These are phyloP conservation scores for Penicillium tannophilum DNA, from an alignment of 495 filamentous ascomycete genomes.

Conservation along the genomic window DNA sequence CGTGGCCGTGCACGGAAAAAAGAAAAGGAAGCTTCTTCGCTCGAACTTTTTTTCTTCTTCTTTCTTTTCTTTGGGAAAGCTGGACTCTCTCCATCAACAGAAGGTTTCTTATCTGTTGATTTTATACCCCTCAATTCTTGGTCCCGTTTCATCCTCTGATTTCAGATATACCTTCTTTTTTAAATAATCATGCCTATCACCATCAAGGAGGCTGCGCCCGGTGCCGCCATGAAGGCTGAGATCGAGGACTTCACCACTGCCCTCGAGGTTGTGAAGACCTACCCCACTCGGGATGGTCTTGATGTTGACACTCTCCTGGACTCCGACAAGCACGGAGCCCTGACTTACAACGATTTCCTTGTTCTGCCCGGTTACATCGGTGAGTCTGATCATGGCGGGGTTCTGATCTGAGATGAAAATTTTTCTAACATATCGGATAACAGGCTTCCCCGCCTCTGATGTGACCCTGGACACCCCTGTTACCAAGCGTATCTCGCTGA, in stretches of 20 bases:
- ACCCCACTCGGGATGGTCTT: constrained; percentile 77
- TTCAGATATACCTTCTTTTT: constrained; percentile 29
- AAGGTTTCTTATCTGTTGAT: constrained; percentile 52
- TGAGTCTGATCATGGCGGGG: constrained; percentile 35
- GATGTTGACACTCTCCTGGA: constrained; percentile 80
- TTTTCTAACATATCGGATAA: constrained; percentile 17
- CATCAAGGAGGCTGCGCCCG: constrained; percentile 58
- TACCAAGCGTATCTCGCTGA: constrained; percentile 90
- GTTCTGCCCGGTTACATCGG: constrained; percentile 67
- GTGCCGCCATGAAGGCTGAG: constrained; percentile 48
- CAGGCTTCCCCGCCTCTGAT: constrained; percentile 86
- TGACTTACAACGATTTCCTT: constrained; percentile 83
- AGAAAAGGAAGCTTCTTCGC: constrained; percentile 41
- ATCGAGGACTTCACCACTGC: constrained; percentile 65
- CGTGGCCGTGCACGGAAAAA: constrained; percentile 27
- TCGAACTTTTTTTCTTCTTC: constrained; percentile 48
- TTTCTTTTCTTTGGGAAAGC: constrained; percentile 59
- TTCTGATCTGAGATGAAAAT: constrained; percentile 2
- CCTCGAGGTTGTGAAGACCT: constrained; percentile 73
- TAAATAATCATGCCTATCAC: constrained; percentile 67
- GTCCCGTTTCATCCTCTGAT: constrained; percentile 10
- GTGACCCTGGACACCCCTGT: constrained; percentile 87
- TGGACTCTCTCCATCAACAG: constrained; percentile 56
- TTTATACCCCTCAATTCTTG: constrained; percentile 22
- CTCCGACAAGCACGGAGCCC: constrained; percentile 81